These are phyloP conservation scores for Cutaneotrichosporon cavernicola DNA, from an alignment of 1,284 basidiomycete genomes.

Conservation along the genomic window DNA sequence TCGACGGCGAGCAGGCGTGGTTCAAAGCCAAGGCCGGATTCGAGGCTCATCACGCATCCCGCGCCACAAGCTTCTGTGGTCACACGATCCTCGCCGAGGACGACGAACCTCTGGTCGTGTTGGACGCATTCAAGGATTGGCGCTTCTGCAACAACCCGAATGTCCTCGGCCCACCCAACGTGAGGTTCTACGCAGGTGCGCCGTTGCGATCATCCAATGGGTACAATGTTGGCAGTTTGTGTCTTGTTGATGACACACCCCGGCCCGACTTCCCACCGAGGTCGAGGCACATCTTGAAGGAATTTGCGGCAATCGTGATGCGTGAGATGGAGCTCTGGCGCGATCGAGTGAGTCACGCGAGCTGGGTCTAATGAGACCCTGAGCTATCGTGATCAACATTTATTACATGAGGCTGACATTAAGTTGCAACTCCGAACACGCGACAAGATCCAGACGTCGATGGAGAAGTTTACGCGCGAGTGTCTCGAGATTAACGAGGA, in stretches of 20 bases:
- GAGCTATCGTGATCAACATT: background rate
- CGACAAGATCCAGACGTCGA: conserved; percentile 88
- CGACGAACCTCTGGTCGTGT: conserved; percentile 82
- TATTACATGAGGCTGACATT: background rate
- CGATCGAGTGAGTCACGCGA: conserved; percentile 65
- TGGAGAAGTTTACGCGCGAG: conserved; percentile 93
- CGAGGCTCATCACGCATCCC: conserved; percentile 37
- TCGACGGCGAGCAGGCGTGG: conserved; percentile 82
- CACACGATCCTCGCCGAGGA: conserved; percentile 57
- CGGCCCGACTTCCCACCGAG: conserved; percentile 81
- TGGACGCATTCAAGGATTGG: conserved; percentile 82
- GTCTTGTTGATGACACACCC: conserved; percentile 81
- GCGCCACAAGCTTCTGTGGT: conserved; percentile 17
- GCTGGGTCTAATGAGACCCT: background rate
- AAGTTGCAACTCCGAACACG: conserved; percentile 85
- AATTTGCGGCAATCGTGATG: conserved; percentile 91
- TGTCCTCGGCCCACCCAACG: conserved; percentile 64
- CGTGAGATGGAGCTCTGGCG: conserved; percentile 93
- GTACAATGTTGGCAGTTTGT: conserved; percentile 82
- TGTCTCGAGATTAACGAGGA: conserved; percentile 81
- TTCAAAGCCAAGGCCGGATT: conserved; percentile 78
- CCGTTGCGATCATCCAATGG: conserved; percentile 86
- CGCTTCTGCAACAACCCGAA: conserved; percentile 73
- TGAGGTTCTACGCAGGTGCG: conserved; percentile 89
- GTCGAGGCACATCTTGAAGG: conserved; percentile 86